Evolutionary conservation across 805 yeast species (phyloP), one percentile per base, ranked within the genome.

Genomic region (Komagataella kurtzmanii): DNA sequence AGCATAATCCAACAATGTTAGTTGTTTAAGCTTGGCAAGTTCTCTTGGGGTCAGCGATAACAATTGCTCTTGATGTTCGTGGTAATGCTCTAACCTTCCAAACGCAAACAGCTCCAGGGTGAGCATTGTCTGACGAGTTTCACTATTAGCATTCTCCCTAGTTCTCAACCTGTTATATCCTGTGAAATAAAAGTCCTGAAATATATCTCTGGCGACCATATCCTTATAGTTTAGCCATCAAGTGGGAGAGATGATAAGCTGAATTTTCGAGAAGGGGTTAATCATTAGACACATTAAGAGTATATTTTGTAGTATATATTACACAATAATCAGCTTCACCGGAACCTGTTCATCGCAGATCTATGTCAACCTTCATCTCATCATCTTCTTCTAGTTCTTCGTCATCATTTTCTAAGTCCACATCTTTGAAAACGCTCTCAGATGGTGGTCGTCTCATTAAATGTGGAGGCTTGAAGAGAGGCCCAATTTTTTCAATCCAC

Each of bases 401-500:
- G 4, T 55, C 55, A n/a, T 55, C 54, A 17, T 51, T 54, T 19
- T 23, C 58, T 19, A 61, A 61, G 46, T 64, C 66, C 30, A 60
- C 50, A 49, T 61, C 61, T 45, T 57, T 69, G 54, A 89, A 84
- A 7, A 86, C 73, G 10, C 81, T 71, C 51, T 75, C 79, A 17
- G 64, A 64, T 2, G 97, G 96, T 52, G 85, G 80, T 21, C 93
- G 69, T 63, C 85, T 77, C 90, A 89, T 88, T 47, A 79, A 69
- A 56, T 83, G 80, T 17, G 72, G 72, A 23, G 82, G 75, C 53
- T 70, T 72, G 67, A 93, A 93, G 50, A 91, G 74, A 40, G 90
- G 88, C 1, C 98, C 98, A 56, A 93, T 88, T 63, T 83, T 87
- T 19, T 76, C 77, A 44, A 90, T 84, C 99, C 99, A 93, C 59